Evolutionary conservation across 1,139 yeast species (phyloP), one percentile per base, ranked within the genome.

Genomic region (Torulaspora pretoriensis): DNA sequence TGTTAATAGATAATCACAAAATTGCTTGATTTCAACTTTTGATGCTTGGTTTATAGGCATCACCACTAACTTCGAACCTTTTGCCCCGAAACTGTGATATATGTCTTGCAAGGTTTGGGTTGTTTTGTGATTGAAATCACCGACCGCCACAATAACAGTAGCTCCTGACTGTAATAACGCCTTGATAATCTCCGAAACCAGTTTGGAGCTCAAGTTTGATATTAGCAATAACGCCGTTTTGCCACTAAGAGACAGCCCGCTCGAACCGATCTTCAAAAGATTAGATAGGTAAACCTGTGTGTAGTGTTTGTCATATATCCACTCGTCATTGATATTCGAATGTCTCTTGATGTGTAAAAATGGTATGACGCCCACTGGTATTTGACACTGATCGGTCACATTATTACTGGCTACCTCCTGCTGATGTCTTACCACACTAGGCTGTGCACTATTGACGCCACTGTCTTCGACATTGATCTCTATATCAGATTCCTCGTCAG

Each of bases 41-140:
- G 96, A 86, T 63, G 92, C 96, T 71, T 87, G 95, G 73, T 89
- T 89, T 75, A 89, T 87, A 49, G 97, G 97, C 57, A 89, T 96
- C 55, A 89, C 95, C 57, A 84, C 82, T 64, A 89, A 76, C 50
- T 86, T 78, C 46, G 95, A 83, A 30, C 95, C 96, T 45, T 83
- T 67, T 48, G 95, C 84, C 68, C 97, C 96, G 57, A 73, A 81
- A 63, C 89, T 78, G 42, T 95, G 80, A 69, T 88, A 89, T 74
- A 88, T 77, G 56, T 83, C 75, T 72, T 89, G 96, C 70, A 88
- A 87, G 71, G 79, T 86, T 68, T 87, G 96, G 44, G 96, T 88
- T 34, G 87, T 95, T 68, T 82, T 77, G 73, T 83, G 83, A 56
- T 95, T 84, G 76, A 81, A 89, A 67, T 96, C 78, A 13, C 96